phyloP scores from a whole-genome alignment of 805 yeast species.

The Allodekkera sacchari region DNA sequence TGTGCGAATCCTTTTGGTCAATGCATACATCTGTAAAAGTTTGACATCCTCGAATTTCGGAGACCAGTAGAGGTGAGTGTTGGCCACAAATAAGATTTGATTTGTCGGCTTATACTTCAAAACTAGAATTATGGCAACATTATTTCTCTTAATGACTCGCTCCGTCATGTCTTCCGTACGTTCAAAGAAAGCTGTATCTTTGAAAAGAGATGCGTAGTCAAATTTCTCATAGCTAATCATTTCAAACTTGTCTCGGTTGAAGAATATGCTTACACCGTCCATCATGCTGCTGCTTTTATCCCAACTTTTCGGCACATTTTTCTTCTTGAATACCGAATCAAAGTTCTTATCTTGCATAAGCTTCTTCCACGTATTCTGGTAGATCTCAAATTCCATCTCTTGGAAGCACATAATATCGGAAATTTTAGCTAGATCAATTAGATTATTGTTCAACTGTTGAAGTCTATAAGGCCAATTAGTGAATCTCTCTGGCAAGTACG shows the following conservation, averaged over 20 bases:
- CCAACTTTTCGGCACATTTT: constrained; percentile 50
- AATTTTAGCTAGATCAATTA: constrained; percentile 22
- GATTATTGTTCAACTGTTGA: constrained; percentile 30
- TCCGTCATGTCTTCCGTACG: constrained; percentile 26
- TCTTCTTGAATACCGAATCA: constrained; percentile 38
- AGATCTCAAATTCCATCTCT: constrained; percentile 26
- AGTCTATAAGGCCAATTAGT: constrained; percentile 45
- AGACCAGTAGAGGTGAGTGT: constrained; percentile 56
- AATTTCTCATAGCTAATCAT: constrained; percentile 24
- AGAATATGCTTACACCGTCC: constrained; percentile 56
- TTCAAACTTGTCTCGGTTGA: constrained; percentile 40
- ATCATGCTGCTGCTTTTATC: constrained; percentile 33
- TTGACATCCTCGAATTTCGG: constrained; percentile 46
- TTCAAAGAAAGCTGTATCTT: constrained; percentile 19
- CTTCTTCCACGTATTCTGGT: constrained; percentile 19
- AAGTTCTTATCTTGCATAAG: constrained; percentile 25
- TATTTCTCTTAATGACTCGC: constrained; percentile 39
- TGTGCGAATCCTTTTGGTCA: constrained; percentile 26
- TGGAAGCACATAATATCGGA: constrained; percentile 51
- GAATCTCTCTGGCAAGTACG: constrained; percentile 37
- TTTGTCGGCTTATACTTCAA: constrained; percentile 35
- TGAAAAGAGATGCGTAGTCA: constrained; percentile 25
- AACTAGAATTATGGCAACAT: constrained; percentile 46
- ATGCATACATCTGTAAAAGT: constrained; percentile 41
- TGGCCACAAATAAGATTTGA: constrained; percentile 37